phyloP scores from a whole-genome alignment of 2,329 filamentous ascomycete species.

The Zopfia rhizophila region DNA sequence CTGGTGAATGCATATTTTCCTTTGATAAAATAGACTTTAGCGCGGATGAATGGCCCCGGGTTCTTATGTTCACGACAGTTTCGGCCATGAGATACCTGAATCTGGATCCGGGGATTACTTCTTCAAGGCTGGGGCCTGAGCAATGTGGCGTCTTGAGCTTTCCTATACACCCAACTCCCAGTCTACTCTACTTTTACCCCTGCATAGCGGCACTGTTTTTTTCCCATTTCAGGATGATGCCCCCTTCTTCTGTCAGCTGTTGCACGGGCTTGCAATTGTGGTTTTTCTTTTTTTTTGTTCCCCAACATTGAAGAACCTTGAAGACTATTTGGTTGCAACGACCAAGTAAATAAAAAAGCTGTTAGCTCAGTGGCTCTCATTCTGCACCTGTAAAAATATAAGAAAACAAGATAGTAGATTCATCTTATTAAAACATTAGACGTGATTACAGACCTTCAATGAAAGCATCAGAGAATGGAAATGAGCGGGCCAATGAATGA shows the following conservation, averaged over 20 bases:
- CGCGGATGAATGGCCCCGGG: conserved; percentile 30
- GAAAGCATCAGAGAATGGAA: too few species aligned
- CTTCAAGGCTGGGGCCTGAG: conserved; percentile 26
- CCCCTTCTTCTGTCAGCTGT: conserved; percentile 12
- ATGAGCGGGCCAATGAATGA: too few species aligned
- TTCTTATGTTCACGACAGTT: conserved; percentile 38
- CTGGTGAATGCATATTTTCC: conserved; percentile 25
- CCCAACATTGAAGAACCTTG: not conserved
- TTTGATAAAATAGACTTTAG: conserved; percentile 36
- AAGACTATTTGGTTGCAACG: conserved; percentile 1
- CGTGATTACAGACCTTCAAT: too few species aligned
- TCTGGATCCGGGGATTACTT: conserved; percentile 27
- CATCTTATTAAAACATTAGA: too few species aligned
- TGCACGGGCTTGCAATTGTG: conserved; percentile 2
- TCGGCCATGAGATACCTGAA: conserved; percentile 38
- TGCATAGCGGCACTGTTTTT: conserved; percentile 42
- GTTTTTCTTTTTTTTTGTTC: conserved; percentile 11
- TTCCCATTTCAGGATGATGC: conserved; percentile 20
- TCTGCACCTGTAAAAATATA: too few species aligned
- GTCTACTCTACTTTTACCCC: conserved; percentile 22
- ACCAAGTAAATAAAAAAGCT: conserved; percentile 32
- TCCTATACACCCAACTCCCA: conserved; percentile 18
- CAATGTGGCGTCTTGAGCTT: conserved; percentile 41
- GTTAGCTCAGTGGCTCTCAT: conserved; percentile 19
- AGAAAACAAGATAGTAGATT: too few species aligned